Percentiles rank a stretch among this genome's conserved stretches.
These are phyloP conservation scores for Alternaria tenuissima DNA, from an alignment of 2,329 filamentous ascomycete species.

Conservation along the genomic window DNA sequence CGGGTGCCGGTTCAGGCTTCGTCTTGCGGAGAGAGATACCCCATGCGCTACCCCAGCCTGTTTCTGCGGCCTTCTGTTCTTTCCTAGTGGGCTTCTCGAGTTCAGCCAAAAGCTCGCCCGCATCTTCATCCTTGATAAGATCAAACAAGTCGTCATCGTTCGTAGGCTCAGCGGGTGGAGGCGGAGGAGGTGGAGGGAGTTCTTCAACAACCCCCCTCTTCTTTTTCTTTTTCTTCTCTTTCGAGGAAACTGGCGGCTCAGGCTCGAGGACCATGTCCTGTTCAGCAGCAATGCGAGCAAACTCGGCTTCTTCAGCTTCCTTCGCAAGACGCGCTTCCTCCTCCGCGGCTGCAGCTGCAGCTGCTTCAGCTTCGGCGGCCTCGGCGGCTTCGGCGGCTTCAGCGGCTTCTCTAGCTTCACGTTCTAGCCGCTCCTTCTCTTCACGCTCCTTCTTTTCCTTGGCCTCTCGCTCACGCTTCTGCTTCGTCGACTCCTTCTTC, in stretches of 20 bases:
- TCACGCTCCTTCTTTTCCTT: slow-evolving; percentile 40
- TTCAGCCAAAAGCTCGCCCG: slow-evolving; percentile 46
- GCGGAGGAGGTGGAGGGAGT: slow-evolving; percentile 21
- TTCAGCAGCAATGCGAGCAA: slow-evolving; percentile 48
- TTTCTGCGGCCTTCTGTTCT: slow-evolving; percentile 29
- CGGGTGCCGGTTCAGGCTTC: slow-evolving; percentile 51
- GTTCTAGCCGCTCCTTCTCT: slow-evolving; percentile 39
- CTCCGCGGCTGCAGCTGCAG: slow-evolving; percentile 42
- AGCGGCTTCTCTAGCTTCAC: slow-evolving; percentile 35
- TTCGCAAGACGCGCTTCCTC: slow-evolving; percentile 46
- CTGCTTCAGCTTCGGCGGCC: slow-evolving; percentile 41
- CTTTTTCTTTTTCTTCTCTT: slow-evolving; percentile 52
- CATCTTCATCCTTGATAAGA: slow-evolving; percentile 45
- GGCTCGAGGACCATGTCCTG: slow-evolving; percentile 35
- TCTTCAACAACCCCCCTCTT: slow-evolving; percentile 30
- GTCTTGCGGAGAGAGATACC: slow-evolving; percentile 56
- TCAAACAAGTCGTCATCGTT: slow-evolving; percentile 45
- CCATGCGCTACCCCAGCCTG: slow-evolving; percentile 54
- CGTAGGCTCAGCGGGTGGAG: slow-evolving; percentile 22
- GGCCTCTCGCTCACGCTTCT: slow-evolving; percentile 40
- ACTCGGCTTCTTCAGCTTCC: slow-evolving; percentile 42
- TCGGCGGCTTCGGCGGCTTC: slow-evolving; percentile 25
- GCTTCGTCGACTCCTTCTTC: slow-evolving; percentile 49
- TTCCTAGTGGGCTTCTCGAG: slow-evolving; percentile 46
- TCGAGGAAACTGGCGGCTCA: slow-evolving; percentile 20